Percentiles rank a stretch among this genome's conserved stretches.
Conservation (phyloP, 768 basidiomycete species). For the Podaxis mareebaensis region DNA sequence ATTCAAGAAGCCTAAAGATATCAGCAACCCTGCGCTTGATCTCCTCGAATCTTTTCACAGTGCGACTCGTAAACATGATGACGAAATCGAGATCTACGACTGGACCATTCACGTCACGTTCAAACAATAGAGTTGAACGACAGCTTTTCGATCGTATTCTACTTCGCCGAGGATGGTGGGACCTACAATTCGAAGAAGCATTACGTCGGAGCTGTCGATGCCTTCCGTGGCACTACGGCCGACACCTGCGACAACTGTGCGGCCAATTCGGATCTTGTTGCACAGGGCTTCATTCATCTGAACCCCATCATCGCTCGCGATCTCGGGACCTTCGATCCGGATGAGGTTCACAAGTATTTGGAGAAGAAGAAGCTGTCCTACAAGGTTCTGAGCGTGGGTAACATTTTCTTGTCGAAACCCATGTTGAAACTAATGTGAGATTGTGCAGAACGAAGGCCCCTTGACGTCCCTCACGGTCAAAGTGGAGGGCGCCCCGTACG, state of each 20-base stretch:
- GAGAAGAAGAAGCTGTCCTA: constrained; percentile 12
- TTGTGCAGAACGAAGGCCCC: background rate
- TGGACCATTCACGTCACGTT: constrained; percentile 45
- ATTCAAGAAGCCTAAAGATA: background rate
- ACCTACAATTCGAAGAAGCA: constrained; percentile 28
- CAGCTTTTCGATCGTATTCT: constrained; percentile 41
- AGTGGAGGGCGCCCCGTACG: background rate
- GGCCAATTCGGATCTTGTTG: constrained; percentile 29
- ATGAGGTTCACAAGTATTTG: constrained; percentile 42
- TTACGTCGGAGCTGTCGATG: constrained; percentile 41
- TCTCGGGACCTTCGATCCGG: constrained; percentile 35
- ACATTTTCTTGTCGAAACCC: background rate
- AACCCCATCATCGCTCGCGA: constrained; percentile 33
- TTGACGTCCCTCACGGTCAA: background rate
- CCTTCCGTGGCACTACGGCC: constrained; percentile 34
- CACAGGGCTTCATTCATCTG: constrained; percentile 48
- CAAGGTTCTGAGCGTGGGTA: background rate
- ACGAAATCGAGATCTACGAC: constrained; percentile 27
- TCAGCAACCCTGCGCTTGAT: background rate
- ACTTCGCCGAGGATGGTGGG: constrained; percentile 38
- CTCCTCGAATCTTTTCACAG: background rate
- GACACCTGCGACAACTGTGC: constrained; percentile 43
- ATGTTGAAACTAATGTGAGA: background rate
- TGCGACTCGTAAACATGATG: constrained; percentile 4
- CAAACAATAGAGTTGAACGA: constrained; percentile 42